These are phyloP conservation scores for Trichophyton equinum DNA, from an alignment of 2,329 filamentous ascomycete genomes.

Conservation along the genomic window DNA sequence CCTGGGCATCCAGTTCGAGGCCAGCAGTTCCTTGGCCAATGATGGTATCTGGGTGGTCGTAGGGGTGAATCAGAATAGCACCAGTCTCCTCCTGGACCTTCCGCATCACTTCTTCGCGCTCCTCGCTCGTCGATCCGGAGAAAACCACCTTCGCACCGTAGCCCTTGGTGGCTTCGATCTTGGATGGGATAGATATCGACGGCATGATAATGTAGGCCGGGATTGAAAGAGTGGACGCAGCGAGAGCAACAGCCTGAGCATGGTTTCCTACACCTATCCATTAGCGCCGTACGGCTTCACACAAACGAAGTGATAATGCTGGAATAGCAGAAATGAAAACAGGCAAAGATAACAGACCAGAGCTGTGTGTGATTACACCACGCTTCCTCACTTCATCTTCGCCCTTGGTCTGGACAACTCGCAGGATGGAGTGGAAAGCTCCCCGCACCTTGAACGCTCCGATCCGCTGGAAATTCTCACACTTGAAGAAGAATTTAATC, in stretches of 20 bases:
- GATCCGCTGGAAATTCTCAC: constrained; percentile 80
- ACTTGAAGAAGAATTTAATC: constrained; percentile 81
- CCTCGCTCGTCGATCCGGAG: constrained; percentile 64
- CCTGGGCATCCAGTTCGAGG: constrained; percentile 69
- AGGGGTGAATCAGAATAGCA: constrained; percentile 72
- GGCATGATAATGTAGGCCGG: constrained; percentile 90
- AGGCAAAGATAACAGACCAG: constrained; percentile 43
- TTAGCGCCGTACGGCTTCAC: not conserved
- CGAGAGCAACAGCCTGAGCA: constrained; percentile 80
- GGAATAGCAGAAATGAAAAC: not conserved
- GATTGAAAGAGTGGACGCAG: constrained; percentile 59
- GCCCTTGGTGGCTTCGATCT: constrained; percentile 67
- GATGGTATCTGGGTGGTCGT: constrained; percentile 85
- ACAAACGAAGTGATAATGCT: not conserved
- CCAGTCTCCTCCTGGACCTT: constrained; percentile 58
- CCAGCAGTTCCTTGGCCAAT: constrained; percentile 86
- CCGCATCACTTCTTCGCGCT: constrained; percentile 67
- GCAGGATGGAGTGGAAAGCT: constrained; percentile 71
- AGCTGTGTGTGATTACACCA: constrained; percentile 83
- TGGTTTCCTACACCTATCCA: constrained; percentile 60
- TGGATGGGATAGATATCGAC: constrained; percentile 65
- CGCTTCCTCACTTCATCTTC: constrained; percentile 48
- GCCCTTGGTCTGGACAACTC: constrained; percentile 51
- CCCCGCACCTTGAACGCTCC: constrained; percentile 89
- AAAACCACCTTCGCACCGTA: constrained; percentile 72